These are phyloP conservation scores for Antitrichia curtipendula DNA, from an alignment of 225 moss, liverwort and hornwort species.

Conservation along the genomic window DNA sequence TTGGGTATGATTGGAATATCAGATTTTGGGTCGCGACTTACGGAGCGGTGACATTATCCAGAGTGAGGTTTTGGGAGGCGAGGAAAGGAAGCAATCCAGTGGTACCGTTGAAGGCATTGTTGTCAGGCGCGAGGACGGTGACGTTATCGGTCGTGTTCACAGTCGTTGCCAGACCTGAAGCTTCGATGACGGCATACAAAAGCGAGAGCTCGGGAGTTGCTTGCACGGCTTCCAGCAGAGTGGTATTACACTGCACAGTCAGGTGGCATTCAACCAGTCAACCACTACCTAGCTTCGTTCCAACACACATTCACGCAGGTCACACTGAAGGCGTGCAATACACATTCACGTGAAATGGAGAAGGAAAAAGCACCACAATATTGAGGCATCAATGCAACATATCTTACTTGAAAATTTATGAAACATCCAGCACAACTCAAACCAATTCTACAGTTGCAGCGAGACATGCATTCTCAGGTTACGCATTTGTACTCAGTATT, in stretches of 20 bases:
- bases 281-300: not conserved
- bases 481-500: too few relatives aligned
- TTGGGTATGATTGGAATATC: too few relatives aligned
- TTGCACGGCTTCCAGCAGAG: not conserved
- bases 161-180: not conserved
- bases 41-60: not conserved
- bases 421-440: not conserved
- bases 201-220: not conserved
- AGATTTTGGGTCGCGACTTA: not conserved
- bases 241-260: slow-evolving; percentile 11
- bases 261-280: too few relatives aligned
- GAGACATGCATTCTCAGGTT: not conserved
- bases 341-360: not conserved
- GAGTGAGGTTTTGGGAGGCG: not conserved
- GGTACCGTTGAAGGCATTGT: slow-evolving; percentile 28
- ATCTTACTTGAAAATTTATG: not conserved
- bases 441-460: not conserved
- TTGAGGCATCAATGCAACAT: too few relatives aligned
- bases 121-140: slow-evolving; percentile 35
- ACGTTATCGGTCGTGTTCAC: not conserved
- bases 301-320: not conserved
- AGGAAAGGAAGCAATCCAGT: not conserved
- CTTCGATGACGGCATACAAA: not conserved
- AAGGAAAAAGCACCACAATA: not conserved
- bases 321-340: not conserved